phyloP scores from a whole-genome alignment of 179 eudicot genomes.

The Vitellaria paradoxa region DNA sequence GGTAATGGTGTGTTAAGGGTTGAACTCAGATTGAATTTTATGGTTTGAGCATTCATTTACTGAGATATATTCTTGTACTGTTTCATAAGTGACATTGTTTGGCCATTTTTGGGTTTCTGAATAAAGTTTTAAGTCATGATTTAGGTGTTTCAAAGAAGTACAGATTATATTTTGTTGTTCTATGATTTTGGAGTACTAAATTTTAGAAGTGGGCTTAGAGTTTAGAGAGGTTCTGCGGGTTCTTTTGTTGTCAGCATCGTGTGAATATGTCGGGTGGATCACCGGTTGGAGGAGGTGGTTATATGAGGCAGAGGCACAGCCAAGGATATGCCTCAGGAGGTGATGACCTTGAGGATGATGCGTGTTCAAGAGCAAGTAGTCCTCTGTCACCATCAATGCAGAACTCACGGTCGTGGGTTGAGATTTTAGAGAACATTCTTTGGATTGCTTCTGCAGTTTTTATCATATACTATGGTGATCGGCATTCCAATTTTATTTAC shows the following conservation, averaged over 20 bases:
- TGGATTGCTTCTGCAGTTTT: slow-evolving; percentile 87
- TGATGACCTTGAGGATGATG: slow-evolving; percentile 92
- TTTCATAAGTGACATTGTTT: slow-evolving; percentile 4
- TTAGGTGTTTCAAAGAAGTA: neutral
- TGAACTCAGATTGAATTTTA: neutral
- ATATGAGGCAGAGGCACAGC: slow-evolving; percentile 87
- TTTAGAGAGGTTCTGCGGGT: neutral
- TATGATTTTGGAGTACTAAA: neutral
- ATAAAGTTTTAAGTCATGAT: slow-evolving; percentile 1
- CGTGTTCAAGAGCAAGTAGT: slow-evolving; percentile 54
- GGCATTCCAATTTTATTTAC: slow-evolving; percentile 68
- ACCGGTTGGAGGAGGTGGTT: slow-evolving; percentile 52
- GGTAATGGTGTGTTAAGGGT: neutral
- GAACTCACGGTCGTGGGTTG: slow-evolving; percentile 56
- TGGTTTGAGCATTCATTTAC: neutral
- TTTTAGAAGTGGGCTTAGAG: too few species aligned
- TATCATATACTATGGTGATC: slow-evolving; percentile 74
- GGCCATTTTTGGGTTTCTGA: neutral
- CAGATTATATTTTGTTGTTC: neutral
- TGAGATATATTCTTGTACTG: slow-evolving; percentile 8
- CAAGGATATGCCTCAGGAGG: slow-evolving; percentile 86
- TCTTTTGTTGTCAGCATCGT: slow-evolving; percentile 7
- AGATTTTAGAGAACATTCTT: slow-evolving; percentile 75
- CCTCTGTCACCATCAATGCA: slow-evolving; percentile 25
- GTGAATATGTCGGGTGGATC: slow-evolving; percentile 79